A percentile compares a stretch with the other conserved stretches of the same genome.
phyloP scores from a whole-genome alignment of 805 yeast genomes.

The Candida dajiaensis region DNA sequence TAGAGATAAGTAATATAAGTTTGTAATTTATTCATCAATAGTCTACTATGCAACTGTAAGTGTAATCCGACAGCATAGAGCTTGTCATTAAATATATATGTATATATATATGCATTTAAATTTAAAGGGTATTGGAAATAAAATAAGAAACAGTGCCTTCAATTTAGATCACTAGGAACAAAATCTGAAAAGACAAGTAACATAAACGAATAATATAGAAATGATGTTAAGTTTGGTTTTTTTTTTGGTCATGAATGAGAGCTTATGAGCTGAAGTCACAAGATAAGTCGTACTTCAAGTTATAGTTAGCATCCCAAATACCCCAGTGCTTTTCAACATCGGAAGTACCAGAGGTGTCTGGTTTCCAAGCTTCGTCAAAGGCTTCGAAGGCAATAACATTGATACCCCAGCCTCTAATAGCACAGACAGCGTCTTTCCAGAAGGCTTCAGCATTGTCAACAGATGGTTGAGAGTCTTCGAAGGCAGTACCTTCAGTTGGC shows the following conservation, averaged over 20 bases:
- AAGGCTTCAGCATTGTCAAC: slow-evolving; percentile 66
- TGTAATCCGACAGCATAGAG: too few species aligned
- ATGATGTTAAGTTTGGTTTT: too few species aligned
- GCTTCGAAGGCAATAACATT: slow-evolving; percentile 93
- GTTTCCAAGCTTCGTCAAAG: slow-evolving; percentile 95
- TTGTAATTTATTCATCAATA: too few species aligned
- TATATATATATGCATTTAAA: not conserved
- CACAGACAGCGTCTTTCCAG: slow-evolving; percentile 90
- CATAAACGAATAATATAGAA: not conserved
- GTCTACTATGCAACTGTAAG: too few species aligned
- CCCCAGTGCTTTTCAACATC: slow-evolving; percentile 96
- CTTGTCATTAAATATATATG: too few species aligned
- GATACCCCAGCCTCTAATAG: slow-evolving; percentile 93
- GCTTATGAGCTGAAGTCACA: slow-evolving; percentile 38
- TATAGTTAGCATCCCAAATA: slow-evolving; percentile 54
- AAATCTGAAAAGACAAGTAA: not conserved
- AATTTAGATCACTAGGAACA: too few species aligned
- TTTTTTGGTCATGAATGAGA: not conserved
- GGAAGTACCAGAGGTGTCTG: slow-evolving; percentile 77
- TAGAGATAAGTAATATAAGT: too few species aligned
- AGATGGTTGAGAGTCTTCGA: slow-evolving; percentile 60
- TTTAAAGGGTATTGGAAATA: not conserved
- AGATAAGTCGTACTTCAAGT: slow-evolving; percentile 38
- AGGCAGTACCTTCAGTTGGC: slow-evolving; percentile 84
- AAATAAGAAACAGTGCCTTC: not conserved